Conservation (phyloP, 2,329 filamentous ascomycete species). For the Rutstroemia sp. region DNA sequence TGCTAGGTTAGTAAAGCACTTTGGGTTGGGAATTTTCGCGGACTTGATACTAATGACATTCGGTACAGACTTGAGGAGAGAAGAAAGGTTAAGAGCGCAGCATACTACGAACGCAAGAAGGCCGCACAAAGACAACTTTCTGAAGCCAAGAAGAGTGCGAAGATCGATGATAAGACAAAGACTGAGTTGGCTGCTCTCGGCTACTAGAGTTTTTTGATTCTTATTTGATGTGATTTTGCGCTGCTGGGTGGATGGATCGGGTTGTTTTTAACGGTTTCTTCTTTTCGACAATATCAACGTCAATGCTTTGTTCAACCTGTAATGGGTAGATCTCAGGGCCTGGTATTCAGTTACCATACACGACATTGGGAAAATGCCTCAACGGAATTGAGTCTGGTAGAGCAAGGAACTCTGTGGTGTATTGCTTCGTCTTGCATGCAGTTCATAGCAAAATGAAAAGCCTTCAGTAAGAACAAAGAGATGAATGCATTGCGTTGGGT, state of each 20-base stretch:
- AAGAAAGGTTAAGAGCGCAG: constrained; percentile 97
- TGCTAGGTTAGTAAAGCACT: constrained; percentile 64
- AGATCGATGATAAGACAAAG: constrained; percentile 78
- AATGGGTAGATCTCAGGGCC: constrained; percentile 26
- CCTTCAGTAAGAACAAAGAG: constrained; percentile 22
- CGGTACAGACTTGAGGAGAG: constrained; percentile 84
- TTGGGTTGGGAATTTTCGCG: not conserved
- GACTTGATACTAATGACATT: constrained; percentile 15
- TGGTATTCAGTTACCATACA: constrained; percentile 17
- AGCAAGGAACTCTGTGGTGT: constrained; percentile 27
- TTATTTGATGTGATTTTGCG: constrained; percentile 20
- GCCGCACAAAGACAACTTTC: constrained; percentile 80
- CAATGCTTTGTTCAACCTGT: constrained; percentile 30
- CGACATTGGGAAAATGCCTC: constrained; percentile 25
- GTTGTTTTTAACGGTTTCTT: constrained; percentile 22
- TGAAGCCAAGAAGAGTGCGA: constrained; percentile 88
- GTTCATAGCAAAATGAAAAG: constrained; percentile 28
- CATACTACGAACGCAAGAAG: constrained; percentile 99
- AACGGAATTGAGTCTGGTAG: constrained; percentile 25
- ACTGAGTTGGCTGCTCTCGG: constrained; percentile 83
- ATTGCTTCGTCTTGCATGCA: constrained; percentile 29
- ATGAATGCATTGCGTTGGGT: constrained; percentile 10
- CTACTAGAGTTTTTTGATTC: constrained; percentile 57
- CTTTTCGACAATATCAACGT: constrained; percentile 20
- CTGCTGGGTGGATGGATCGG: constrained; percentile 13